Evolutionary conservation across 2,329 filamentous ascomycete species (phyloP).

Genomic region (Alternaria ethzedia): DNA sequence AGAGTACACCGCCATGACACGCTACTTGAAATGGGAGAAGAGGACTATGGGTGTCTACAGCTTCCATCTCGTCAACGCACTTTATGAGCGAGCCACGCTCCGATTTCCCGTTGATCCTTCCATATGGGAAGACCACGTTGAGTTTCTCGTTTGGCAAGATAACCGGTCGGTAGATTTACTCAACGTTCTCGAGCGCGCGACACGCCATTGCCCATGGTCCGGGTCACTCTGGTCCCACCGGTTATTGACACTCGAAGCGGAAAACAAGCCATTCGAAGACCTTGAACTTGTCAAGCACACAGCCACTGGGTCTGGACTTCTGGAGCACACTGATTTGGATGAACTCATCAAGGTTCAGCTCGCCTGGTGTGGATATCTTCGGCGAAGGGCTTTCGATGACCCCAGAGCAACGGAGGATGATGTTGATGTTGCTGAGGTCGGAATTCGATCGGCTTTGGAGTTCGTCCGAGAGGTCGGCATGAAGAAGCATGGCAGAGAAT

Average conservation of each 20-base stretch:
- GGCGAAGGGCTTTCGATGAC: slow-evolving; percentile 79
- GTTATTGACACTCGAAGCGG: slow-evolving; percentile 82
- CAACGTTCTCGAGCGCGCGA: slow-evolving; percentile 78
- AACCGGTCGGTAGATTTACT: slow-evolving; percentile 61
- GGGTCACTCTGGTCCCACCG: slow-evolving; percentile 90
- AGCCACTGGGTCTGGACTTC: slow-evolving; percentile 82
- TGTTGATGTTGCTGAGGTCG: slow-evolving; percentile 87
- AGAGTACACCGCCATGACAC: slow-evolving; percentile 61
- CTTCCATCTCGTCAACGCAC: slow-evolving; percentile 61
- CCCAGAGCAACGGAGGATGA: slow-evolving; percentile 75
- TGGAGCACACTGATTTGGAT: slow-evolving; percentile 85
- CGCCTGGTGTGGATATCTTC: slow-evolving; percentile 93
- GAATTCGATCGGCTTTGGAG: slow-evolving; percentile 83
- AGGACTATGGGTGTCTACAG: slow-evolving; percentile 62
- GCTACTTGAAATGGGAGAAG: slow-evolving; percentile 89
- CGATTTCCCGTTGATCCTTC: slow-evolving; percentile 75
- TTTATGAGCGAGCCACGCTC: slow-evolving; percentile 80
- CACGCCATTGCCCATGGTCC: slow-evolving; percentile 91
- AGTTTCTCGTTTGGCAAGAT: slow-evolving; percentile 67
- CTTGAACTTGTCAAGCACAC: slow-evolving; percentile 91
- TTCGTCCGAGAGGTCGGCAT: slow-evolving; percentile 80
- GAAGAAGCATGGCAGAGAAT: slow-evolving; percentile 76
- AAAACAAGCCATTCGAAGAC: slow-evolving; percentile 75
- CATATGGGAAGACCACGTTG: slow-evolving; percentile 83
- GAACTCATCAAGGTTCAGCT: slow-evolving; percentile 90